A percentile compares a stretch with the other conserved stretches of the same genome.
Conservation (phyloP, 208 protist genomes). For the Trypanosomatidae sp. region DNA sequence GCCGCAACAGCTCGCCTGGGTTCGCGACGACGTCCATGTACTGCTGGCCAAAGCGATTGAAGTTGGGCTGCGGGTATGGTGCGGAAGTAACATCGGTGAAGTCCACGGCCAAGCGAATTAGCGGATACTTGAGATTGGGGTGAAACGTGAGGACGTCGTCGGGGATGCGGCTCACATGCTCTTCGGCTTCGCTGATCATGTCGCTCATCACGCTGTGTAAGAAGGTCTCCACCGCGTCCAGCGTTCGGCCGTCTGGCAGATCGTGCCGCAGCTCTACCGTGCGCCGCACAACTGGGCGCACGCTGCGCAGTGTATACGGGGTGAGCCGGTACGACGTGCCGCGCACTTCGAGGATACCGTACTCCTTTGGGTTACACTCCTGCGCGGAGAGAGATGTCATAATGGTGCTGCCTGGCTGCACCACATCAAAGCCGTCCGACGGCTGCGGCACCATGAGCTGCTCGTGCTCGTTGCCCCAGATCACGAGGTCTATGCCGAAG, state of each 20-base stretch:
- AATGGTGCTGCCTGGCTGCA: slow-evolving; percentile 97
- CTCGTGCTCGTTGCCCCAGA: slow-evolving; percentile 99
- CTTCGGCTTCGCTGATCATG: slow-evolving; percentile 83
- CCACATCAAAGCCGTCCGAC: slow-evolving; percentile 89
- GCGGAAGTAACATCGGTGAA: slow-evolving; percentile 69
- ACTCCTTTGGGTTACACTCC: slow-evolving; percentile 96
- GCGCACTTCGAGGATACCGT: slow-evolving; percentile 84
- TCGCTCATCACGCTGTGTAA: slow-evolving; percentile 69
- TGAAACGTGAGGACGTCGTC: slow-evolving; percentile 79
- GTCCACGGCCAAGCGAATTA: slow-evolving; percentile 84
- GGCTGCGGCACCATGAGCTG: slow-evolving; percentile 93
- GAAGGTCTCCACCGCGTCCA: slow-evolving; percentile 87
- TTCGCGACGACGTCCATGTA: slow-evolving; percentile 91
- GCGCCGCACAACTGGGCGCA: slow-evolving; percentile 93
- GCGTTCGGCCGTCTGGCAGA: slow-evolving; percentile 53
- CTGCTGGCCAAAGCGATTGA: slow-evolving; percentile 89
- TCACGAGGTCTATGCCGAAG: slow-evolving; percentile 95
- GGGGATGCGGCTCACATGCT: slow-evolving; percentile 63
- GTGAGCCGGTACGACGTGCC: slow-evolving; percentile 86
- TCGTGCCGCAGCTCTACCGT: slow-evolving; percentile 73
- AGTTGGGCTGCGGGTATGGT: slow-evolving; percentile 84
- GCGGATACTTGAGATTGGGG: slow-evolving; percentile 82
- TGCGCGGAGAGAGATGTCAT: slow-evolving; percentile 93
- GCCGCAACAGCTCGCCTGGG: slow-evolving; percentile 71
- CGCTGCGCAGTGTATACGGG: slow-evolving; percentile 84